phyloP scores from a whole-genome alignment of 139 green algal genomes.

The Nannochloris sp. region DNA sequence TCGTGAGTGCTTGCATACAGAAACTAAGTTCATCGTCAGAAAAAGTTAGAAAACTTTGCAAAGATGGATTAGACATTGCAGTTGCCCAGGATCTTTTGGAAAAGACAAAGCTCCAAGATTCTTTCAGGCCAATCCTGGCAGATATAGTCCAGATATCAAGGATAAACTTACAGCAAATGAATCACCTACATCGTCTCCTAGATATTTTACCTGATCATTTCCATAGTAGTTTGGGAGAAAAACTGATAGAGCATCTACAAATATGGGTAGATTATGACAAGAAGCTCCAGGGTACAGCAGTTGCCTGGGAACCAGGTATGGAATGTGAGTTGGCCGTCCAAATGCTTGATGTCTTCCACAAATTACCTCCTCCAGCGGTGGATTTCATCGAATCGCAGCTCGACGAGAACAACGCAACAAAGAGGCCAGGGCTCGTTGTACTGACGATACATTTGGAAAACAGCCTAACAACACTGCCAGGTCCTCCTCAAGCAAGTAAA shows the following conservation, averaged over 20 bases:
- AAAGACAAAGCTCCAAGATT: conserved; percentile 54
- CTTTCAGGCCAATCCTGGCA: conserved; percentile 70
- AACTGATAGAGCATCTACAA: conserved; percentile 86
- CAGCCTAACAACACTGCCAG: conserved; percentile 47
- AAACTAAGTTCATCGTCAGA: background rate
- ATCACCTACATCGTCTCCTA: conserved; percentile 38
- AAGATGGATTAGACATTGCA: conserved; percentile 23
- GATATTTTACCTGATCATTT: conserved; percentile 56
- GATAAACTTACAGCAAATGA: conserved; percentile 56
- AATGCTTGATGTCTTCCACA: conserved; percentile 93
- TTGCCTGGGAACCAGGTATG: conserved; percentile 53
- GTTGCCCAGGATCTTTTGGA: conserved; percentile 36
- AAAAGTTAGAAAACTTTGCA: background rate
- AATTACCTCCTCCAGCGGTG: conserved; percentile 73
- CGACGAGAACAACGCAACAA: background rate
- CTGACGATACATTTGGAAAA: conserved; percentile 89
- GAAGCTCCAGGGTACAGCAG: background rate
- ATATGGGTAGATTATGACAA: conserved; percentile 65
- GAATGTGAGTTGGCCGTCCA: conserved; percentile 76
- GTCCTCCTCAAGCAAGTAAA: conserved; percentile 35
- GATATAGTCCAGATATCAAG: conserved; percentile 72
- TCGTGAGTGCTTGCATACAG: conserved; percentile 1
- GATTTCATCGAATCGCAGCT: conserved; percentile 76
- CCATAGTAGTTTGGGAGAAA: conserved; percentile 89
- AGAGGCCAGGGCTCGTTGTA: conserved; percentile 70